Conservation (phyloP, 768 basidiomycete species). For the Termitomyces sp. region DNA sequence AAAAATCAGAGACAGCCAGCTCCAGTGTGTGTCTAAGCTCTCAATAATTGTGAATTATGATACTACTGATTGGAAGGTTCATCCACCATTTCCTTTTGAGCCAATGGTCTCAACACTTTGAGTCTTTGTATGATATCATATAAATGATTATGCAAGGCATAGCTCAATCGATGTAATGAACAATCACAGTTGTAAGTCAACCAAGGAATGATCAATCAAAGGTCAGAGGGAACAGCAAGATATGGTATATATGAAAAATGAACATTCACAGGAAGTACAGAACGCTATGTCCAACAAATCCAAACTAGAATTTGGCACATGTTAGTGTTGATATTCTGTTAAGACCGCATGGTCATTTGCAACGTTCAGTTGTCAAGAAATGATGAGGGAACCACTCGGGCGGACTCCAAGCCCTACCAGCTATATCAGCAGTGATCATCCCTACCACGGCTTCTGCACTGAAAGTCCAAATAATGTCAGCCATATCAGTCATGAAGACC, state of each 20-base stretch:
- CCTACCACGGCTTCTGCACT: constrained; percentile 62
- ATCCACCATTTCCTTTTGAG: too few relatives aligned
- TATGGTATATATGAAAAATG: too few relatives aligned
- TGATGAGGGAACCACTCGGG: constrained; percentile 66
- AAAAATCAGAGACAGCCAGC: too few relatives aligned
- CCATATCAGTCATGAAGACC: not conserved
- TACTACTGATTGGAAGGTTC: too few relatives aligned
- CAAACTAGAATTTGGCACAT: not conserved
- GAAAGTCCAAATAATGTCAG: not conserved
- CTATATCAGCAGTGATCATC: constrained; percentile 54
- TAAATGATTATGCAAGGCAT: too few relatives aligned
- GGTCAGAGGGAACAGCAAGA: too few relatives aligned
- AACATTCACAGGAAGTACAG: too few relatives aligned
- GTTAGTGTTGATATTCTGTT: not conserved
- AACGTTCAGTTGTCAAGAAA: constrained; percentile 37
- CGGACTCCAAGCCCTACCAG: constrained; percentile 39
- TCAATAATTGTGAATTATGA: too few relatives aligned
- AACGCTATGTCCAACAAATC: too few relatives aligned
- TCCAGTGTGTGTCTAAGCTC: too few relatives aligned
- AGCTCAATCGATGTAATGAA: too few relatives aligned
- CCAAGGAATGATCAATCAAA: not conserved
- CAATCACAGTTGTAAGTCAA: not conserved
- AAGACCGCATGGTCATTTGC: not conserved
- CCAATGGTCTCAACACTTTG: not conserved
- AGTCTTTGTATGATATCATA: not conserved